Conservation (phyloP, 805 yeast genomes). For the Candida multigemmis region DNA sequence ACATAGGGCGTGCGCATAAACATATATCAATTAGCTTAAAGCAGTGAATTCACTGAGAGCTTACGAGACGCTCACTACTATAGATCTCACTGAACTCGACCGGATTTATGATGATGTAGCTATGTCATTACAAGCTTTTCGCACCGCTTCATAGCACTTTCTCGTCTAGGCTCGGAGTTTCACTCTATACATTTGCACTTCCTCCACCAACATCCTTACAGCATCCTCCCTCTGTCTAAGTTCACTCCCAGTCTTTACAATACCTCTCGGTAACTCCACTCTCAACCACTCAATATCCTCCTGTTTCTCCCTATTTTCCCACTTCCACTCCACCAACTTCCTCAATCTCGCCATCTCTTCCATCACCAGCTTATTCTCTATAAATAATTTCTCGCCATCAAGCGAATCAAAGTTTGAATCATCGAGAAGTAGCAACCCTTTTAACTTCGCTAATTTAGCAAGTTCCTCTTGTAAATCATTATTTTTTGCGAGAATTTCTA, state of each 20-base stretch:
- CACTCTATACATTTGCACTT: too few species aligned
- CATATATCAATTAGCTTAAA: too few species aligned
- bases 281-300: conserved; percentile 14
- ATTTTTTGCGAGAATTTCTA: conserved; percentile 8
- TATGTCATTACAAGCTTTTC: too few species aligned
- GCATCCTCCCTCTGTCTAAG: too few species aligned
- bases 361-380: conserved; percentile 25
- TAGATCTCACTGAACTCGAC: too few species aligned
- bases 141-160: too few species aligned
- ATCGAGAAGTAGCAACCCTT: conserved; percentile 11
- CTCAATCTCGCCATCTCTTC: conserved; percentile 38
- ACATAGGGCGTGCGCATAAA: too few species aligned
- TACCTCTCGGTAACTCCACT: conserved; percentile 3
- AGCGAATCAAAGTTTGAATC: conserved; percentile 18
- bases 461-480: conserved; percentile 15
- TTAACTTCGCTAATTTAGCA: conserved; percentile 1
- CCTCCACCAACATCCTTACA: too few species aligned
- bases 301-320: neutral
- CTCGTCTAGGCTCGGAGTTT: too few species aligned
- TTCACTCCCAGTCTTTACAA: conserved; percentile 1
- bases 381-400: conserved; percentile 20
- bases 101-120: too few species aligned
- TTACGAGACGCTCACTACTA: too few species aligned
- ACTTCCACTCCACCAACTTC: conserved; percentile 22
- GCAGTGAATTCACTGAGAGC: too few species aligned